phyloP scores from a whole-genome alignment of 179 eudicot genomes.

The Silene vulgaris region DNA sequence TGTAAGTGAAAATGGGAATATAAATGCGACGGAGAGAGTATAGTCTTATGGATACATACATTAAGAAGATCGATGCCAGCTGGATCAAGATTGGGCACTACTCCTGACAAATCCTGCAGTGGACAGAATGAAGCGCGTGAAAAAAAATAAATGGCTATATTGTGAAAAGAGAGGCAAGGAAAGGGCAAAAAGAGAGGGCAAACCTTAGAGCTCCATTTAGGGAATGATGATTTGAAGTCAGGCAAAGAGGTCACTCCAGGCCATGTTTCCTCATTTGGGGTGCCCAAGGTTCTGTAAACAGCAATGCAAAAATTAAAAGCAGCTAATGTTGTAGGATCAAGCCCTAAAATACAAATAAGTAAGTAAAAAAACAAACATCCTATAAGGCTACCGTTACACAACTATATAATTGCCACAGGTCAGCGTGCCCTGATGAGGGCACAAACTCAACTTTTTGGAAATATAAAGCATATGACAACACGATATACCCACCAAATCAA shows the following conservation, averaged over 20 bases:
- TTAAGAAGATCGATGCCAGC: constrained; percentile 77
- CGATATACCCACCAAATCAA: neutral
- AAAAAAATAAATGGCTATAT: neutral
- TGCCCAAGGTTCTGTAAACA: constrained; percentile 67
- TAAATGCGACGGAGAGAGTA: neutral
- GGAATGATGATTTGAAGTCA: constrained; percentile 79
- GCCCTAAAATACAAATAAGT: neutral
- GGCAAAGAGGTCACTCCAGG: constrained; percentile 94
- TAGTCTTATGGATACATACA: constrained; percentile 43
- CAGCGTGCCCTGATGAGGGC: neutral
- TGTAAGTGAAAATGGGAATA: no score
- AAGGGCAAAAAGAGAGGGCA: neutral
- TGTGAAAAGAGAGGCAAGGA: neutral
- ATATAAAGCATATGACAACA: neutral
- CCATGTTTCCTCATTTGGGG: constrained; percentile 94
- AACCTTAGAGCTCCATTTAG: constrained; percentile 87
- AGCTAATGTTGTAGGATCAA: neutral
- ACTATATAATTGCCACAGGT: neutral
- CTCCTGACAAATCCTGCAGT: constrained; percentile 61
- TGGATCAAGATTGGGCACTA: constrained; percentile 74
- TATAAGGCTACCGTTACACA: constrained; percentile 4
- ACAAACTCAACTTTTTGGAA: constrained; percentile 10
- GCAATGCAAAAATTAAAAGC: constrained; percentile 6
- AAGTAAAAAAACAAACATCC: neutral
- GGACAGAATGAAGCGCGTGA: constrained; percentile 15